A percentile compares a stretch with the other conserved stretches of the same genome.
phyloP scores from a whole-genome alignment of 2,329 filamentous ascomycete genomes.

The Aspergillus fischeri region DNA sequence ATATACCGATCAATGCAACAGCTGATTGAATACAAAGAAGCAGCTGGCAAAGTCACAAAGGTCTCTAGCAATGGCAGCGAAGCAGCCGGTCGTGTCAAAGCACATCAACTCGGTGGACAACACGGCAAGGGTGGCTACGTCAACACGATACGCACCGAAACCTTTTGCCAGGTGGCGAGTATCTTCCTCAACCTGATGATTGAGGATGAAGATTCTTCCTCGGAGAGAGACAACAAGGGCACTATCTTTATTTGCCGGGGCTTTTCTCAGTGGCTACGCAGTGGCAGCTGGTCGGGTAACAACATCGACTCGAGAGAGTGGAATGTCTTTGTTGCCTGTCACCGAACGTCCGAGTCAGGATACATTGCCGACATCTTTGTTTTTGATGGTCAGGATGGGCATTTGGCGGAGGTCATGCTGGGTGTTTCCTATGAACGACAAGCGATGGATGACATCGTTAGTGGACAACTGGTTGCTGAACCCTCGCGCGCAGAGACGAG shows the following conservation, averaged over 20 bases:
- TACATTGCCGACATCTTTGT: too few relatives aligned
- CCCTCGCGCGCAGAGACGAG: too few relatives aligned
- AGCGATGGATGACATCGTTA: too few relatives aligned
- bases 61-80: slow-evolving; percentile 16
- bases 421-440: too few relatives aligned
- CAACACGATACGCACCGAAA: slow-evolving; percentile 20
- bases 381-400: too few relatives aligned
- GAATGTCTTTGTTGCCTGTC: too few relatives aligned
- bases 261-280: slow-evolving; percentile 14
- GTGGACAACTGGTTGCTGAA: too few relatives aligned
- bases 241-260: slow-evolving; percentile 27
- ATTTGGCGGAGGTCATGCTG: too few relatives aligned
- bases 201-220: background rate
- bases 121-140: slow-evolving; percentile 16
- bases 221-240: slow-evolving; percentile 9
- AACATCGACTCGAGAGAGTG: too few relatives aligned
- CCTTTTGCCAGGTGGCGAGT: slow-evolving; percentile 31
- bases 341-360: too few relatives aligned
- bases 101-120: background rate
- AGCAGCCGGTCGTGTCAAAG: slow-evolving; percentile 16
- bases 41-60: slow-evolving; percentile 12
- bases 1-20: slow-evolving; percentile 17
- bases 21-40: slow-evolving; percentile 15
- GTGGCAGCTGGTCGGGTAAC: too few relatives aligned
- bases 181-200: slow-evolving; percentile 33